phyloP scores from a whole-genome alignment of 2,329 filamentous ascomycete genomes.

The Stylonectria norvegica region DNA sequence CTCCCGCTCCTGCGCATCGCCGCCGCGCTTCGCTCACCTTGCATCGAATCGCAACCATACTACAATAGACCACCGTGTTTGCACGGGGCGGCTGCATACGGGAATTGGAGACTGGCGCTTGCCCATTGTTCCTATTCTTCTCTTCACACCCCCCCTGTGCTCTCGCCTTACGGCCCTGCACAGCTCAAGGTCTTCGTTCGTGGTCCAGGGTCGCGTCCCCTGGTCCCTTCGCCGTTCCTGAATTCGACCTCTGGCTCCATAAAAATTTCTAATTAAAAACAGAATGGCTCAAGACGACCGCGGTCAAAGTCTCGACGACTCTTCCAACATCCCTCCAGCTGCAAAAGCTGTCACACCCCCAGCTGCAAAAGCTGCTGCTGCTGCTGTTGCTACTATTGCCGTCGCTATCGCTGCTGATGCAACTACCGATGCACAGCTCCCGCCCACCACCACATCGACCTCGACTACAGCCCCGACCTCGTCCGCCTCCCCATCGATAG shows the following conservation, averaged over 20 bases:
- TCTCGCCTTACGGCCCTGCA: slow-evolving; percentile 24
- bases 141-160: slow-evolving; percentile 7
- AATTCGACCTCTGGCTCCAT: slow-evolving; percentile 35
- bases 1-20: too few species aligned
- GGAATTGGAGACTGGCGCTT: too few species aligned
- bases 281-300: slow-evolving; percentile 33
- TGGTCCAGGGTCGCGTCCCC: slow-evolving; percentile 30
- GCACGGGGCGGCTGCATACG: too few species aligned
- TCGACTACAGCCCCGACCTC: slow-evolving; percentile 13
- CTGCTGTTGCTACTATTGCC: slow-evolving; percentile 14
- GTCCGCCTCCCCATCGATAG: slow-evolving; percentile 8
- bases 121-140: slow-evolving; percentile 6
- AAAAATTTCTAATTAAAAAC: slow-evolving; percentile 37
- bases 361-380: slow-evolving; percentile 16
- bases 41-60: too few species aligned
- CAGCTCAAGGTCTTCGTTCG: slow-evolving; percentile 25
- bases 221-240: slow-evolving; percentile 29
- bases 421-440: neutral
- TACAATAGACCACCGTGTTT: too few species aligned
- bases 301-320: slow-evolving; percentile 29
- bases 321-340: slow-evolving; percentile 26
- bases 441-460: slow-evolving; percentile 1
- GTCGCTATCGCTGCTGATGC: slow-evolving; percentile 1
- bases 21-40: too few species aligned
- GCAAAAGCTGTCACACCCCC: slow-evolving; percentile 23